Percentiles rank a stretch among this genome's conserved stretches.
These are phyloP conservation scores for Lycium barbarum DNA, from an alignment of 257 asterid species.

Conservation along the genomic window DNA sequence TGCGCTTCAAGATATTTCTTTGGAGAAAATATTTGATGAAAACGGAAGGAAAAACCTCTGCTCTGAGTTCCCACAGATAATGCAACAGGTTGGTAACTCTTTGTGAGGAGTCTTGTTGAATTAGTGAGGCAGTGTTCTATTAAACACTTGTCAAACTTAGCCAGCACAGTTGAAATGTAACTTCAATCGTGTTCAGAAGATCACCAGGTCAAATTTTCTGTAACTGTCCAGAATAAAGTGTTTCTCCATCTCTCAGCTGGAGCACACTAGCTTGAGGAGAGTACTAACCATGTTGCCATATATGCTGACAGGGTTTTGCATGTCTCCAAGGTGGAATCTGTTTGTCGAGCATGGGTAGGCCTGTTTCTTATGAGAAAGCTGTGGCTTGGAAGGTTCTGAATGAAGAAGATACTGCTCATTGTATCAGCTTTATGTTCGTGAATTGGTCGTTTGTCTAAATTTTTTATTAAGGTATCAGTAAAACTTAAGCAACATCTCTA, in stretches of 20 bases:
- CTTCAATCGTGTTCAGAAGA: neutral
- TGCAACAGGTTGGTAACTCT: slow-evolving; percentile 68
- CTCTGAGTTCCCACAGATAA: slow-evolving; percentile 80
- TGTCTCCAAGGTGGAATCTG: slow-evolving; percentile 89
- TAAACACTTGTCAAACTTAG: neutral
- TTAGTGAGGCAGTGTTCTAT: neutral
- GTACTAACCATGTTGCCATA: neutral
- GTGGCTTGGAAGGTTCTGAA: slow-evolving; percentile 96
- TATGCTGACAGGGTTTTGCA: slow-evolving; percentile 63
- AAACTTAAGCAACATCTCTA: neutral
- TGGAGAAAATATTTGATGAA: slow-evolving; percentile 83
- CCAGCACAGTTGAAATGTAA: neutral
- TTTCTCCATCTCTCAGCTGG: neutral
- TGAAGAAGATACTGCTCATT: slow-evolving; percentile 69
- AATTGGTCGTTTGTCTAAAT: slow-evolving; percentile 84
- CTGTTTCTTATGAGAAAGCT: slow-evolving; percentile 87
- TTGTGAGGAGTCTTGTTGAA: neutral
- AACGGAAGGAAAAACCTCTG: slow-evolving; percentile 75
- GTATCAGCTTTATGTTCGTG: slow-evolving; percentile 79
- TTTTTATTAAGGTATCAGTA: neutral
- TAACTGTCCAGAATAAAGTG: neutral
- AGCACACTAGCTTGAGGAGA: neutral
- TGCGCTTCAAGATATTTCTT: slow-evolving; percentile 77
- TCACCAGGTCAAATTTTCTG: neutral
- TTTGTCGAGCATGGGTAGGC: slow-evolving; percentile 93